These are phyloP conservation scores for Yamadazyma friedrichii DNA, from an alignment of 1,139 yeast genomes.

Conservation along the genomic window DNA sequence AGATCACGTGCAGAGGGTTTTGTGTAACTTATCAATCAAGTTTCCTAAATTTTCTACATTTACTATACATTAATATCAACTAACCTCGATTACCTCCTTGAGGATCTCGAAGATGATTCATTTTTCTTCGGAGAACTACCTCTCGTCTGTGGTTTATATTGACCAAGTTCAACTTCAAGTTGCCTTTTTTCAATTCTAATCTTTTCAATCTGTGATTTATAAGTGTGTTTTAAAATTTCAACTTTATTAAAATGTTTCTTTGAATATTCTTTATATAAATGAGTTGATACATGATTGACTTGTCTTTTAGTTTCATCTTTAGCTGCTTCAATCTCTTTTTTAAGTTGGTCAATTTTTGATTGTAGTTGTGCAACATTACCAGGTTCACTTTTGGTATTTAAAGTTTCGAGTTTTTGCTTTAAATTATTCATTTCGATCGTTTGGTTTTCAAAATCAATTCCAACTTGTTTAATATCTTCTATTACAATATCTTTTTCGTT, in stretches of 20 bases:
- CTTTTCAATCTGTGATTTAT: conserved; percentile 35
- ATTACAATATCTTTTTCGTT: neutral
- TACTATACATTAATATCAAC: neutral
- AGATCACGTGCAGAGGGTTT: neutral
- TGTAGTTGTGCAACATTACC: neutral
- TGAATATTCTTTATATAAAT: conserved; percentile 60
- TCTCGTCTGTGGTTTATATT: neutral
- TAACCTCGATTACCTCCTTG: neutral
- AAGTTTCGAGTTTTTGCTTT: neutral
- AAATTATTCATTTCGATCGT: neutral
- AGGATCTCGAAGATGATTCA: neutral
- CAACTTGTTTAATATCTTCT: neutral
- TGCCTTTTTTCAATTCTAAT: conserved; percentile 37
- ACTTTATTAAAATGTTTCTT: conserved; percentile 67
- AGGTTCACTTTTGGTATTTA: neutral
- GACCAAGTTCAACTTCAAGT: conserved; percentile 1
- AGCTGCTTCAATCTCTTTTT: conserved; percentile 18
- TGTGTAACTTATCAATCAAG: neutral
- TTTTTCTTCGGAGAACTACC: neutral
- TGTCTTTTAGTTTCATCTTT: conserved; percentile 46
- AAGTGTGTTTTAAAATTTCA: conserved; percentile 38
- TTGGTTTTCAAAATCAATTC: neutral
- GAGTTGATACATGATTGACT: conserved; percentile 57
- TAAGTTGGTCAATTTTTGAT: conserved; percentile 1
- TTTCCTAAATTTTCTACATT: neutral